Percentiles rank a stretch among this genome's conserved stretches.
These are phyloP conservation scores for Fusarium praegraminearum DNA, from an alignment of 2,329 filamentous ascomycete genomes.

Conservation along the genomic window DNA sequence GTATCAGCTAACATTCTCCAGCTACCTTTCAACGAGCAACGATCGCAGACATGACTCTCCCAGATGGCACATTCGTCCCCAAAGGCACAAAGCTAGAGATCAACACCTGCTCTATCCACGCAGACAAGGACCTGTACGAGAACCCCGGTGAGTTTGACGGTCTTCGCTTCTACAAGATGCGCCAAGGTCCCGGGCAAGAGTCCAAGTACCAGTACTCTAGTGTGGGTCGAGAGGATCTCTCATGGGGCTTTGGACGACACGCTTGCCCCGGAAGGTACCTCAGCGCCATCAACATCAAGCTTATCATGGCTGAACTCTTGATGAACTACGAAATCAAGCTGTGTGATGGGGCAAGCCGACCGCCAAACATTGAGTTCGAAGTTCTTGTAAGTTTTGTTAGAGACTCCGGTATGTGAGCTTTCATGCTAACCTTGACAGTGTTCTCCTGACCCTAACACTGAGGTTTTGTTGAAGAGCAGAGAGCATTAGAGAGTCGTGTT, in stretches of 20 bases:
- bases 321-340: conserved; percentile 34
- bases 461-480: neutral
- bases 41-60: conserved; percentile 17
- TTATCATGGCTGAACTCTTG: conserved; percentile 34
- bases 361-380: conserved; percentile 23
- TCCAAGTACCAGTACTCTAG: conserved; percentile 34
- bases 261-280: conserved; percentile 38
- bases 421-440: neutral
- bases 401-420: rapidly evolving
- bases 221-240: conserved; percentile 18
- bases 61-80: conserved; percentile 31
- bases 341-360: neutral
- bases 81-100: conserved; percentile 38
- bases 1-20: rapidly evolving
- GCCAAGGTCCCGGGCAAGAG: conserved; percentile 13
- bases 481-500: rapidly evolving
- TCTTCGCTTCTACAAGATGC: conserved; percentile 33
- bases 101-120: conserved; percentile 36
- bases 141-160: conserved; percentile 26
- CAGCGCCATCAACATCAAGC: conserved; percentile 35
- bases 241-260: conserved; percentile 31
- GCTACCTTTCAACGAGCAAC: conserved; percentile 13
- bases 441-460: conserved; percentile 19
- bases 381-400: conserved; percentile 8
- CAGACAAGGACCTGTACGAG: conserved; percentile 16